A percentile compares a stretch with the other conserved stretches of the same genome.
Conservation (phyloP, 1,139 yeast species). For the Zygosaccharomyces pseudobailii region DNA sequence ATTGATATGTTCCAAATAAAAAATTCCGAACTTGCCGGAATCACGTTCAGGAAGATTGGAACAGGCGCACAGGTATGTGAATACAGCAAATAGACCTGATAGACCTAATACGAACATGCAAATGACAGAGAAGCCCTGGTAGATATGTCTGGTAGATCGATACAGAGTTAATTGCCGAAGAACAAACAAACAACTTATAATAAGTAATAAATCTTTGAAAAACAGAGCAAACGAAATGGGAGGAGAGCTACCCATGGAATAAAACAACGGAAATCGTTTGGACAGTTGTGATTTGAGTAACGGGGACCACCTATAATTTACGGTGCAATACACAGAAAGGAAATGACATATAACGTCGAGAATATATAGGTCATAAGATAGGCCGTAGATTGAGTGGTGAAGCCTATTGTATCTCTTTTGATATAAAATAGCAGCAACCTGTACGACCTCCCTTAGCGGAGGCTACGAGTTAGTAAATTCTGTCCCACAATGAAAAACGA, state of each 20-base stretch:
- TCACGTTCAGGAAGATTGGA: conserved; percentile 14
- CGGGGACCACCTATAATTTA: conserved; percentile 25
- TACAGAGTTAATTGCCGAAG: conserved; percentile 22
- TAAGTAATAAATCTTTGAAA: conserved; percentile 12
- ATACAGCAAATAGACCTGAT: conserved; percentile 14
- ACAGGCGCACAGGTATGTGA: conserved; percentile 22
- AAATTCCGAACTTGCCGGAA: conserved; percentile 32
- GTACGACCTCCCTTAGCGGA: background rate
- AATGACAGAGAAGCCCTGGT: conserved; percentile 28
- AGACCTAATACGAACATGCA: conserved; percentile 9
- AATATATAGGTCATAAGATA: conserved; percentile 30
- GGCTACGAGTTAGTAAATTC: conserved; percentile 3
- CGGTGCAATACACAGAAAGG: conserved; percentile 20
- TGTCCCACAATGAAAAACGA: background rate
- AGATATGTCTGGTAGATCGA: conserved; percentile 23
- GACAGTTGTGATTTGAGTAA: conserved; percentile 18
- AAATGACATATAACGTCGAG: conserved; percentile 16
- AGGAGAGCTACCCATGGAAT: conserved; percentile 12
- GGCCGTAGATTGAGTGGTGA: conserved; percentile 32
- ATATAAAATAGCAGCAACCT: conserved; percentile 20
- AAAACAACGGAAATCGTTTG: conserved; percentile 28
- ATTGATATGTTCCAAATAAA: conserved; percentile 34
- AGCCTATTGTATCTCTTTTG: conserved; percentile 27
- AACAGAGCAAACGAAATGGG: conserved; percentile 22
- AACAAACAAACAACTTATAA: conserved; percentile 10